These are phyloP conservation scores for Entoloma clypeatum DNA, from an alignment of 1,284 basidiomycete genomes.

Conservation along the genomic window DNA sequence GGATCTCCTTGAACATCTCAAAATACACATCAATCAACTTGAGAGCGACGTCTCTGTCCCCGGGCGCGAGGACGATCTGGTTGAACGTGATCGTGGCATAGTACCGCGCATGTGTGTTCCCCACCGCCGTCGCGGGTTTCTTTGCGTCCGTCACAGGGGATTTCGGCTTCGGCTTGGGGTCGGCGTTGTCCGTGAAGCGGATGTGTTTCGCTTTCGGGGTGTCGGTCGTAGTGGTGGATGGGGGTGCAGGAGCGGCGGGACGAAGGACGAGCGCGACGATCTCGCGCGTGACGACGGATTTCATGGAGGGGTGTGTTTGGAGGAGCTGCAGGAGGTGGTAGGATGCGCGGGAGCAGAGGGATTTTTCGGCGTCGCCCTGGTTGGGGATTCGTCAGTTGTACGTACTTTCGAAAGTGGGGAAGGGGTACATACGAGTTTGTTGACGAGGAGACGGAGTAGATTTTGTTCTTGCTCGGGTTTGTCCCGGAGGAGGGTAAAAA, in stretches of 20 bases:
- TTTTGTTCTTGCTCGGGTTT: slow-evolving; percentile 99
- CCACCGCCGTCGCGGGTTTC: slow-evolving; percentile 23
- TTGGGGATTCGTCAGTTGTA: slow-evolving; percentile 4
- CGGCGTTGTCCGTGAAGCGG: slow-evolving; percentile 35
- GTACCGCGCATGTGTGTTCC: slow-evolving; percentile 73
- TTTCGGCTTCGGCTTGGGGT: slow-evolving; percentile 28
- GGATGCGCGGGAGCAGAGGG: slow-evolving; percentile 87
- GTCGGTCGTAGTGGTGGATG: slow-evolving; percentile 28
- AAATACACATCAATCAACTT: slow-evolving; percentile 92
- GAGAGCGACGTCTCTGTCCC: slow-evolving; percentile 76
- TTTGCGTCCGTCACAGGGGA: too few species aligned
- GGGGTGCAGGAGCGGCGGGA: slow-evolving; percentile 38
- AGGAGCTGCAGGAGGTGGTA: slow-evolving; percentile 88
- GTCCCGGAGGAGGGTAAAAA: slow-evolving; percentile 78
- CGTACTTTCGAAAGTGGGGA: slow-evolving; percentile 1
- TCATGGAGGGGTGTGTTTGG: slow-evolving; percentile 93
- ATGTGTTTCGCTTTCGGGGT: too few species aligned
- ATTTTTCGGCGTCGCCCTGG: slow-evolving; percentile 87
- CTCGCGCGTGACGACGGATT: slow-evolving; percentile 85
- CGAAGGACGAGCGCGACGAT: slow-evolving; percentile 78
- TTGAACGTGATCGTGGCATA: slow-evolving; percentile 94
- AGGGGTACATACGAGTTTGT: slow-evolving; percentile 73
- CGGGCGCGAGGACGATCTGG: slow-evolving; percentile 79
- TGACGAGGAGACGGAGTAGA: slow-evolving; percentile 85
- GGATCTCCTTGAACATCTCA: slow-evolving; percentile 87